Evolutionary conservation across 1,284 basidiomycete genomes (phyloP).

Genomic region (Limonomyces culmigenus): DNA sequence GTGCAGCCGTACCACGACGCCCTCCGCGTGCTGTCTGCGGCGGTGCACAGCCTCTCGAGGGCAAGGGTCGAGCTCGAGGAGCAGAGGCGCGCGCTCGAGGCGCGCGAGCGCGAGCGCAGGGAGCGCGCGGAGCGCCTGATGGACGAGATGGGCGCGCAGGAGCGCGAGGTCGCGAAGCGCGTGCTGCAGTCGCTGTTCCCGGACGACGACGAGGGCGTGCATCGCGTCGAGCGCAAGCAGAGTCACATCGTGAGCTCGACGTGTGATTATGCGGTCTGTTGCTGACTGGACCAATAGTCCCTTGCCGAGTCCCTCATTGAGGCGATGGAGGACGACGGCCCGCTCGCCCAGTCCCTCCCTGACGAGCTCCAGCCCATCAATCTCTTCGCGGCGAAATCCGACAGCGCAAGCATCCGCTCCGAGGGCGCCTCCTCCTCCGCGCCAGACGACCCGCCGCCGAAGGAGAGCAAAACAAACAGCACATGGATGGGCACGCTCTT

Average conservation of each 20-base stretch:
- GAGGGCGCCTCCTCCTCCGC: no score
- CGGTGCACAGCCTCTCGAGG: slow-evolving; percentile 36
- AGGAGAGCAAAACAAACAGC: no score
- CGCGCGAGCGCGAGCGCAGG: slow-evolving; percentile 37
- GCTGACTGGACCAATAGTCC: slow-evolving; percentile 24
- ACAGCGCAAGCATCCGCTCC: no score
- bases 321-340: slow-evolving; percentile 47
- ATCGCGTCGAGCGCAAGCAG: slow-evolving; percentile 32
- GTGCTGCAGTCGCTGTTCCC: slow-evolving; percentile 52
- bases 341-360: slow-evolving; percentile 12
- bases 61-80: slow-evolving; percentile 47
- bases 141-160: slow-evolving; percentile 37
- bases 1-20: slow-evolving; percentile 45
- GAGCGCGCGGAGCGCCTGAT: slow-evolving; percentile 33
- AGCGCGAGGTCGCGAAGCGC: slow-evolving; percentile 44
- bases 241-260: slow-evolving; percentile 40
- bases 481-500: no score
- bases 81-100: slow-evolving; percentile 26
- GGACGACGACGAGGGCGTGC: slow-evolving; percentile 38
- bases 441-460: no score
- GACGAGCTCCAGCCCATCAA: neutral
- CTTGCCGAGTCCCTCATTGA: slow-evolving; percentile 53
- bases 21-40: slow-evolving; percentile 50
- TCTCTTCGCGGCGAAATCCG: no score
- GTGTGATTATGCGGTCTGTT: slow-evolving; percentile 3